A percentile compares a stretch with the other conserved stretches of the same genome.
These are phyloP conservation scores for Lagerstroemia speciosa DNA, from an alignment of 345 rosid species.

Conservation along the genomic window DNA sequence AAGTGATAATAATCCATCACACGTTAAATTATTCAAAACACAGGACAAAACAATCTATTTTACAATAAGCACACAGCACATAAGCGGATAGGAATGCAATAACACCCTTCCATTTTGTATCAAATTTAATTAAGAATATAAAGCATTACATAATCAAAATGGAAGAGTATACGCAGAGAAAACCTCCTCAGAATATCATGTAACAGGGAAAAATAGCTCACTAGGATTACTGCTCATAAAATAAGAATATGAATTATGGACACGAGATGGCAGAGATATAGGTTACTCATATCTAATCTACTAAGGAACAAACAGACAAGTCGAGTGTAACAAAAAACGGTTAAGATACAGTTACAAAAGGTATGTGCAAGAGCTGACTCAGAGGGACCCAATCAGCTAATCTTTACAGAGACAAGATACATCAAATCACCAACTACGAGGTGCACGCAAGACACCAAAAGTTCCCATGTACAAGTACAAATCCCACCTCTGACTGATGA, in stretches of 20 bases:
- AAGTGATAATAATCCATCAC: neutral
- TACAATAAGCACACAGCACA: neutral
- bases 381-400: neutral
- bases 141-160: neutral
- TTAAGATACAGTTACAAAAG: neutral
- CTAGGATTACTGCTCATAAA: neutral
- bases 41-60: neutral
- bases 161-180: neutral
- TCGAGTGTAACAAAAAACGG: neutral
- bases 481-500: neutral
- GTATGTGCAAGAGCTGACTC: neutral
- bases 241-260: neutral
- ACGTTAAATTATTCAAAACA: neutral
- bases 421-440: neutral
- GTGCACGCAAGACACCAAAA: neutral
- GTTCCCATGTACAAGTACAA: slow-evolving; percentile 10
- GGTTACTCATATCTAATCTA: neutral
- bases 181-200: neutral
- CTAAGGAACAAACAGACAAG: neutral
- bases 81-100: neutral
- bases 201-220: neutral
- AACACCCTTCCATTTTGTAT: neutral
- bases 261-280: neutral
- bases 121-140: neutral
- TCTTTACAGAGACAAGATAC: slow-evolving; percentile 1